Evolutionary conservation across 129 eudicot species (phyloP), one percentile per base, ranked within the genome.

Genomic region (Logfia minima): DNA sequence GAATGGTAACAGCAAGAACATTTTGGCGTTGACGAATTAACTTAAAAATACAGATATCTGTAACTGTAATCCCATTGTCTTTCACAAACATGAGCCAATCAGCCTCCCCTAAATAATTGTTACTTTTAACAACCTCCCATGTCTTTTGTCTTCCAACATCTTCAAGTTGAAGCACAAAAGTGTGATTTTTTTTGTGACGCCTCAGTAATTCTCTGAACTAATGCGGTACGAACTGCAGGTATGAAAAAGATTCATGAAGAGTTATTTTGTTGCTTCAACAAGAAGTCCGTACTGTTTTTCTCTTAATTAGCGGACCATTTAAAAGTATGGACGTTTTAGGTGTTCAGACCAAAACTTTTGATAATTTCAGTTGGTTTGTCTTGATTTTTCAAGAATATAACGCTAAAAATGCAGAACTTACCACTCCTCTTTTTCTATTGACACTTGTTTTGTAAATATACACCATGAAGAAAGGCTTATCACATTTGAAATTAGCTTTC

Each of bases 21-120:
- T 60, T 60, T 59, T 31, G 37, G 48, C 34, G 29, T 17, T 45
- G 29, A 66, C 43, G 66, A 68, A 81, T 58, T n/a, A 68, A 65
- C 76, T 81, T 70, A 75, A 75, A 45, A 60, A 59, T 59, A 60
- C 76, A 81, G 17, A 68, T 18, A 45, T 75, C 76, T 24, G 80
- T 76, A 43, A 11, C 66, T 60, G 29, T 62, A 19, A 81, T 61
- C 32, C 76, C 80, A 68, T 80, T 80, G 58, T 68, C 76, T 66
- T 80, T 16, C 10, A 80, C 76, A 80, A 80, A 74, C 79, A 21
- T 43, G 29, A 4, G 28, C 84, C 84, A 80, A 6, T 67, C 71
- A 18, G 70, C 65, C 26, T 2, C 11, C 17, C 80, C 52, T 18
- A 80, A 28, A 13, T 16, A 13, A n/a, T 8, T 18, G 31, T 31